Percentiles rank a stretch among this genome's conserved stretches.
Conservation (phyloP, 2,329 filamentous ascomycete species). For the Nothopassalora personata region DNA sequence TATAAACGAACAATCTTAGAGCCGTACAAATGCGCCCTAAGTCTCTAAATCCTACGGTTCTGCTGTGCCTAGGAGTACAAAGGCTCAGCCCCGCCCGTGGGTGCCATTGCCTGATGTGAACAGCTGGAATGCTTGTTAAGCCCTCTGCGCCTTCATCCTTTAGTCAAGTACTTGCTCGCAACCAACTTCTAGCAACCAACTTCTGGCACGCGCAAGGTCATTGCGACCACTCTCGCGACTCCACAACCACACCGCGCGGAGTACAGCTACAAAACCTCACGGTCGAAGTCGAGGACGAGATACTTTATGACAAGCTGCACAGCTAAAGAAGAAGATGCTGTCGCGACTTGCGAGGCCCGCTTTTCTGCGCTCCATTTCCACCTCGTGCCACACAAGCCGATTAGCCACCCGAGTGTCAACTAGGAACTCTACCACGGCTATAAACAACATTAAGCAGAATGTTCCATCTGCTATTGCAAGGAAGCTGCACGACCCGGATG, state of each 20-base stretch:
- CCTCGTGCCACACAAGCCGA: neutral
- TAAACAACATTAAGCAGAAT: neutral
- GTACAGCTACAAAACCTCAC: neutral
- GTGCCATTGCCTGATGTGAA: neutral
- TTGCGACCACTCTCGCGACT: neutral
- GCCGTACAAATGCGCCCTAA: too few relatives aligned
- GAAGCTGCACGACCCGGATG: conserved; percentile 12
- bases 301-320: neutral
- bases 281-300: neutral
- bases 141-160: neutral
- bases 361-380: neutral
- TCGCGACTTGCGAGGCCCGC: neutral
- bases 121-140: neutral
- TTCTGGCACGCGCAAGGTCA: neutral
- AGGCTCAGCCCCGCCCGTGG: neutral
- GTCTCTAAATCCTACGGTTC: too few relatives aligned
- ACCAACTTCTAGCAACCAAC: neutral
- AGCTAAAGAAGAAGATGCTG: neutral
- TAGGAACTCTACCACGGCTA: neutral
- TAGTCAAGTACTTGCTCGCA: neutral
- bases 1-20: too few relatives aligned
- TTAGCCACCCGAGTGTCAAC: neutral
- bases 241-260: neutral
- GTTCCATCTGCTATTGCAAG: conserved; percentile 14
- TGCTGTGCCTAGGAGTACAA: too few relatives aligned